Percentiles rank a stretch among this genome's conserved stretches.
phyloP scores from a whole-genome alignment of 345 rosid genomes.

The Lumnitzera racemosa region DNA sequence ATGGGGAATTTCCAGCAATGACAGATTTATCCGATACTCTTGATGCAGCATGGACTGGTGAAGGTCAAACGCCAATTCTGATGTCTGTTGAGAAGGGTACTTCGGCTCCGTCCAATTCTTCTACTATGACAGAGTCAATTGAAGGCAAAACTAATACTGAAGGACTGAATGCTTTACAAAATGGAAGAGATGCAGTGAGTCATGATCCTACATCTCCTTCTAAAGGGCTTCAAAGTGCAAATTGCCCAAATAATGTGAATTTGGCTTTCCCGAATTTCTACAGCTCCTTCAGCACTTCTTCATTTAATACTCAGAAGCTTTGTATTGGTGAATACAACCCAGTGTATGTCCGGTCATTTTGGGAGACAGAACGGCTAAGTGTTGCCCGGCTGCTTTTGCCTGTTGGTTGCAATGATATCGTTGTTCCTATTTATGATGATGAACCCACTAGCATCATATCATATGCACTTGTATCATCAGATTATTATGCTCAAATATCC shows the following conservation, averaged over 20 bases:
- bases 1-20: conserved; percentile 37
- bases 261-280: conserved; percentile 41
- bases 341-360: conserved; percentile 43
- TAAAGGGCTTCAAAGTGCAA: conserved; percentile 18
- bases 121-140: conserved; percentile 16
- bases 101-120: conserved; percentile 15
- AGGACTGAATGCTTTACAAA: conserved; percentile 14
- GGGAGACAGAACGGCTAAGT: conserved; percentile 63
- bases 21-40: conserved; percentile 61
- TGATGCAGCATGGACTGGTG: conserved; percentile 74
- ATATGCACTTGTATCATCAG: conserved; percentile 66
- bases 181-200: conserved; percentile 20
- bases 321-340: conserved; percentile 52
- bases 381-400: conserved; percentile 78
- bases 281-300: conserved; percentile 30
- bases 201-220: conserved; percentile 14
- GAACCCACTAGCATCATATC: conserved; percentile 92
- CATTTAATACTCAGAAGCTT: conserved; percentile 43
- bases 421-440: conserved; percentile 86
- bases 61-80: conserved; percentile 30
- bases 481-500: conserved; percentile 54
- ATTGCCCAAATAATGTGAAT: conserved; percentile 13
- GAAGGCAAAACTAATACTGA: conserved; percentile 15
- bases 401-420: conserved; percentile 50
- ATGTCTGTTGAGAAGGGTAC: conserved; percentile 23